Conservation (phyloP, 257 asterid genomes). For the Solanum gracilifrons region DNA sequence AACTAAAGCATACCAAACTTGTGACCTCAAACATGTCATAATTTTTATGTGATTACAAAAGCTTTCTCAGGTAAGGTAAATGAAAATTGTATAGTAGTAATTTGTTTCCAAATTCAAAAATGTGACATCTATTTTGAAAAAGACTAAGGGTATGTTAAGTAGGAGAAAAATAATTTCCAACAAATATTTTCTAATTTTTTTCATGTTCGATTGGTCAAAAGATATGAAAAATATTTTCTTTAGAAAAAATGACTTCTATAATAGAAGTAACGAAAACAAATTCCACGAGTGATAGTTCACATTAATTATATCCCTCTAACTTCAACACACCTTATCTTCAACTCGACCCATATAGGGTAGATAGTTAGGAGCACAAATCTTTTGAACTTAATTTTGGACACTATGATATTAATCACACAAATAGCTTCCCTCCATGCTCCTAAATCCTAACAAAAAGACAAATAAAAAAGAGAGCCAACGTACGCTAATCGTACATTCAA, state of each 20-base stretch:
- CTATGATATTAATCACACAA: not conserved
- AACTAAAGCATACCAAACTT: not conserved
- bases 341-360: too few species aligned
- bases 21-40: not conserved
- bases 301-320: too few species aligned
- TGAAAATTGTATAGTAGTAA: not conserved
- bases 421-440: not conserved
- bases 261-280: accelerated
- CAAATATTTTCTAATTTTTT: not conserved
- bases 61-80: not conserved
- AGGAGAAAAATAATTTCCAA: not conserved
- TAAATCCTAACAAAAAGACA: not conserved
- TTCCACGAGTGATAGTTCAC: accelerated
- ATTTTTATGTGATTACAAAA: not conserved
- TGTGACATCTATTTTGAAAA: not conserved
- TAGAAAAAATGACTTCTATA: not conserved
- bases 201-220: not conserved
- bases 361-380: not conserved
- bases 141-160: not conserved
- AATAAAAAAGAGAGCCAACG: constrained; percentile 2
- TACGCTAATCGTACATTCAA: constrained; percentile 25
- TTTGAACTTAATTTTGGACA: not conserved
- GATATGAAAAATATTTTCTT: accelerated
- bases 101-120: not conserved
- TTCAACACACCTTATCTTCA: not conserved